Base-by-base conservation (phyloP, 2,329 filamentous ascomycete genomes). In the Chalaropsis ovoidea region DNA sequence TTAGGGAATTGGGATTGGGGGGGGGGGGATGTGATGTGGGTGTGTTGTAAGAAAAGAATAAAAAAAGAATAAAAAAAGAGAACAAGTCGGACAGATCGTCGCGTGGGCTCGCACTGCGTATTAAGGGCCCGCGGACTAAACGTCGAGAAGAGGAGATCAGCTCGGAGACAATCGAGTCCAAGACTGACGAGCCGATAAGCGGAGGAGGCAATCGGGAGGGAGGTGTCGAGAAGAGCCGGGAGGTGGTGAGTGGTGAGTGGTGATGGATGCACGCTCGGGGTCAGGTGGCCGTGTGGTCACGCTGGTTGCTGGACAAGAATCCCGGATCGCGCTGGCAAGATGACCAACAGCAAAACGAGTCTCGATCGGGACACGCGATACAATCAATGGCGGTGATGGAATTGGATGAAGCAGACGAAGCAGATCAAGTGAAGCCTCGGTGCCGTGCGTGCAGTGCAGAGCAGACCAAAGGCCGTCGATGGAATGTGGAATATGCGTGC, bases 1-100 rank as follows among this genome's bases (percentile, higher is more conserved):
- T 84, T 97, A 93, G 83, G 94, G 95, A 94, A 97, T 97, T 80
- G 35, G 65, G 66, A 42, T 54, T 42, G 58, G 43, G 39, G 61
- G 52, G 31, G 31, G 31, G 11, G 15, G 11, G 49, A 31, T 62
- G 45, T 75, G 73, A 71, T 71, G 71, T 64, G 64, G 63, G 73
- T 75, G 75, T 74, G 74, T 58, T 75, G 61, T 43, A 47, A 45
- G 47, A 62, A 62, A 58, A 15, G 42, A 64, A 61, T 67, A 42
- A 61, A 52, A 66, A 52, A 66, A 27, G 64, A 54, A 49, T 47
- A 61, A 62, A 47, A 39, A 54, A 10, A 39, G 35, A 39, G 35
- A 39, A 39, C 35, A 39, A 42, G 49, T 31, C 56, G n/a, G 61
- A 65, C 73, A 68, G 67, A 68, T 69, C 67, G 68, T 69, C 67